Conservation (phyloP, 2,329 filamentous ascomycete species). For the Amphichorda felina region DNA sequence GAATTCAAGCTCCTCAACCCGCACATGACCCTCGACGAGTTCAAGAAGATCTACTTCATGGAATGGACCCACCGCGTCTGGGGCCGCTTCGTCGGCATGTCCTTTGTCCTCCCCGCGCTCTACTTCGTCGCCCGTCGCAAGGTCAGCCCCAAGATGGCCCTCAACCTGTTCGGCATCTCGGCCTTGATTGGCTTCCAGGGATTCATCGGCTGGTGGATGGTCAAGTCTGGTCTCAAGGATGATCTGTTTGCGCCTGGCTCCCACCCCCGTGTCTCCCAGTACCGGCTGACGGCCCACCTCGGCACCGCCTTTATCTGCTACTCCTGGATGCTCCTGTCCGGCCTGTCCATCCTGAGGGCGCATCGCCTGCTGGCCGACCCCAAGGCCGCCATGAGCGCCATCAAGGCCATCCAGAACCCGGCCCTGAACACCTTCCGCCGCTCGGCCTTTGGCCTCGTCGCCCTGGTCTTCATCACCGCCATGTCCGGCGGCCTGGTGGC, state of each 20-base stretch:
- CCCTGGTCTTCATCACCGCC: constrained; percentile 76
- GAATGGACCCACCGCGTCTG: constrained; percentile 95
- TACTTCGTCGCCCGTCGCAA: constrained; percentile 78
- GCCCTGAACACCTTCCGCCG: constrained; percentile 63
- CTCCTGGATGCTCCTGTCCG: constrained; percentile 85
- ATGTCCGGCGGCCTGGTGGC: constrained; percentile 92
- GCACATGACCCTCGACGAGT: constrained; percentile 83
- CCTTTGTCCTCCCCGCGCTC: constrained; percentile 75
- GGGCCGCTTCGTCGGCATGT: constrained; percentile 83
- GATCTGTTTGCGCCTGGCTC: constrained; percentile 86
- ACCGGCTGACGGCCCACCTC: constrained; percentile 80
- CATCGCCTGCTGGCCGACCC: constrained; percentile 60
- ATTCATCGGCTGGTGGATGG: constrained; percentile 99
- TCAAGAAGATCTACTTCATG: constrained; percentile 99
- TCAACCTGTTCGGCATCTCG: constrained; percentile 71
- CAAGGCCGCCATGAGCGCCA: constrained; percentile 43
- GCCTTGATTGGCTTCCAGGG: constrained; percentile 90
- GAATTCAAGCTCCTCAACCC: constrained; percentile 90
- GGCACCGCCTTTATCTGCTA: constrained; percentile 89
- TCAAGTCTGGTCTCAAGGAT: constrained; percentile 89
- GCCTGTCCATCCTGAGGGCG: constrained; percentile 71
- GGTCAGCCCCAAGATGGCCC: constrained; percentile 68
- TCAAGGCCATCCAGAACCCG: constrained; percentile 53
- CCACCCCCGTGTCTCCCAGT: constrained; percentile 89
- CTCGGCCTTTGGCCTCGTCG: constrained; percentile 56